These are phyloP conservation scores for Perkinsus marinus DNA, from an alignment of 169 alveolate species.

Conservation along the genomic window DNA sequence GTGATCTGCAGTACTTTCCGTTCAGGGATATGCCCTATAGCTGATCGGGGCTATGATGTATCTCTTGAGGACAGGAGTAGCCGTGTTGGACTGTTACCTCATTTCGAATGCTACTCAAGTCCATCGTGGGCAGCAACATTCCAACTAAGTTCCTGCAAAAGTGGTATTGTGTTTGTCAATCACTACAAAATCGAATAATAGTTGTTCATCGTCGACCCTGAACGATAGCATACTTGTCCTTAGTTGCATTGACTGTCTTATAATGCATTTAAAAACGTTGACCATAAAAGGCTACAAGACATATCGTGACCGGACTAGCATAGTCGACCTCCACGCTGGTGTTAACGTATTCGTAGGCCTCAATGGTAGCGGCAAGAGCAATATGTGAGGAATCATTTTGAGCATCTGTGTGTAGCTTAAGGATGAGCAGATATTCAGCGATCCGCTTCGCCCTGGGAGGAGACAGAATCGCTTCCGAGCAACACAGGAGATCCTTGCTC, in stretches of 20 bases:
- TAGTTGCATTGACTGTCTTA: not conserved
- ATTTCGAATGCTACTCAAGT: not conserved
- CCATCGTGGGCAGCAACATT: not conserved
- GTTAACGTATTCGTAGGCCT: conserved; percentile 37
- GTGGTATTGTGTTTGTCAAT: not conserved
- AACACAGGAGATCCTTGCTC: not conserved
- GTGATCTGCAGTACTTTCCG: conserved; percentile 12
- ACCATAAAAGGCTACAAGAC: conserved; percentile 52
- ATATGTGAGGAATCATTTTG: not conserved
- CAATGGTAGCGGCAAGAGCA: conserved; percentile 4
- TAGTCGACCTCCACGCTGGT: conserved; percentile 39
- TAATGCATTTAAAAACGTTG: conserved; percentile 48
- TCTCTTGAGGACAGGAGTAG: conserved; percentile 19
- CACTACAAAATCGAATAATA: not conserved
- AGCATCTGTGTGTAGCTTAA: not conserved
- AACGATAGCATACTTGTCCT: not conserved
- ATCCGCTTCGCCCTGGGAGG: not conserved
- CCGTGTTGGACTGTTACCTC: not conserved
- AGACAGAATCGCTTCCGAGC: not conserved
- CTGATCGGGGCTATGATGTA: conserved; percentile 14
- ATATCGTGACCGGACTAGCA: conserved; percentile 42
- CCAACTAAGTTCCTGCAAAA: not conserved
- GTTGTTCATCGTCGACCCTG: no score
- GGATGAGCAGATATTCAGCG: not conserved
- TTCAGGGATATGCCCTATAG: conserved; percentile 10